These are phyloP conservation scores for Wickerhamomyces hampshirensis DNA, from an alignment of 805 yeast genomes.

Conservation along the genomic window DNA sequence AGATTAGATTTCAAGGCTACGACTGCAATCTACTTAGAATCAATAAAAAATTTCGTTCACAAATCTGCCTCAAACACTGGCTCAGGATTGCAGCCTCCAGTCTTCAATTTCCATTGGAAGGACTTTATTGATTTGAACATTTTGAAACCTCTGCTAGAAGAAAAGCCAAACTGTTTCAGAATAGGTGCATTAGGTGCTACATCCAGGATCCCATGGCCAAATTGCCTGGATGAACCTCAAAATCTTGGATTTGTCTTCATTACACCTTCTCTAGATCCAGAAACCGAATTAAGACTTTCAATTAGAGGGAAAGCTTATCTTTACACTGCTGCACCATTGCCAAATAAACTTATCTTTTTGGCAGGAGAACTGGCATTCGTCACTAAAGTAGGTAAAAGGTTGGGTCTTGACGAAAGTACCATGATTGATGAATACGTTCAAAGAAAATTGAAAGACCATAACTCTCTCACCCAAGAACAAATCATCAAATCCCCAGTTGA, in stretches of 20 bases:
- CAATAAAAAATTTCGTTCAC: conserved; percentile 27
- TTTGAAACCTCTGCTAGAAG: conserved; percentile 32
- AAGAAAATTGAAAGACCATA: conserved; percentile 20
- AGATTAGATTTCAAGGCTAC: conserved; percentile 33
- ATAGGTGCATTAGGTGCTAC: conserved; percentile 40
- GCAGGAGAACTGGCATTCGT: conserved; percentile 38
- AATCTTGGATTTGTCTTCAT: conserved; percentile 26
- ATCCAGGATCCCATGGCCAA: conserved; percentile 36
- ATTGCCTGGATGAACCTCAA: conserved; percentile 33
- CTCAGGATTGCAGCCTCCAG: conserved; percentile 25
- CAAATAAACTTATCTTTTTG: conserved; percentile 37
- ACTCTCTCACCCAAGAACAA: conserved; percentile 23
- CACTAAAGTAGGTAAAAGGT: conserved; percentile 29
- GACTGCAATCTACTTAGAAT: conserved; percentile 28
- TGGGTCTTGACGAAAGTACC: conserved; percentile 27
- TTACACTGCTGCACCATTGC: conserved; percentile 40
- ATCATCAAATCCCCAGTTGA: conserved; percentile 29
- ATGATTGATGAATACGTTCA: conserved; percentile 32
- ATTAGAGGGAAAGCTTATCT: conserved; percentile 39
- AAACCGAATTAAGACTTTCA: conserved; percentile 32
- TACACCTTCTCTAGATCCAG: conserved; percentile 27
- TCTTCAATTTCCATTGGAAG: conserved; percentile 46
- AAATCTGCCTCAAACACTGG: conserved; percentile 21
- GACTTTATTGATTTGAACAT: conserved; percentile 49
- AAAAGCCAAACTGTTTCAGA: conserved; percentile 39